A percentile compares a stretch with the other conserved stretches of the same genome.
phyloP scores from a whole-genome alignment of 1,139 yeast species.

The Casaregolazyma suthepensis region DNA sequence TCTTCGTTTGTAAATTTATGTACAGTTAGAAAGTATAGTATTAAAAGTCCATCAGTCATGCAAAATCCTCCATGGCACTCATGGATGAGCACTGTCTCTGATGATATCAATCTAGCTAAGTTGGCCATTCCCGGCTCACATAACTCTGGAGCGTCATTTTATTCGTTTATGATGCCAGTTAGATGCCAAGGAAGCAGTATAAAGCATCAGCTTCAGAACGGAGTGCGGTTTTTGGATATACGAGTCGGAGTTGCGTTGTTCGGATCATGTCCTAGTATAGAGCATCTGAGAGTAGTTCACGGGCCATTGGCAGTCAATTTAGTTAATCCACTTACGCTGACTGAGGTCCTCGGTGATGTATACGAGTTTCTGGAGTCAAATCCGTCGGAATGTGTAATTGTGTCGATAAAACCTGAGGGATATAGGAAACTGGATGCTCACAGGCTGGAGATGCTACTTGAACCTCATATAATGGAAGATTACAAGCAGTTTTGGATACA shows the following conservation, averaged over 20 bases:
- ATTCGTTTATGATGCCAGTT: conserved; percentile 65
- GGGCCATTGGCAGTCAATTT: conserved; percentile 71
- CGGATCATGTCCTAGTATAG: conserved; percentile 26
- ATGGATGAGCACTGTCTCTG: conserved; percentile 55
- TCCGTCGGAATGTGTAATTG: conserved; percentile 55
- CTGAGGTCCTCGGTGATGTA: conserved; percentile 47
- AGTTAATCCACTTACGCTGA: conserved; percentile 50
- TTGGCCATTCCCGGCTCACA: conserved; percentile 77
- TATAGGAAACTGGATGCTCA: conserved; percentile 58
- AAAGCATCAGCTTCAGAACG: conserved; percentile 58
- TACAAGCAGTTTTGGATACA: conserved; percentile 58
- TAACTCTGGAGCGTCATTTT: conserved; percentile 68
- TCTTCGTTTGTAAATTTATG: background rate
- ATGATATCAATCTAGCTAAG: conserved; percentile 46
- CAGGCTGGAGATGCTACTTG: conserved; percentile 66
- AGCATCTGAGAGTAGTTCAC: conserved; percentile 63
- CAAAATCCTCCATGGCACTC: conserved; percentile 12
- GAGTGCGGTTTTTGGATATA: conserved; percentile 68
- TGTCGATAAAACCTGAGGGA: conserved; percentile 74
- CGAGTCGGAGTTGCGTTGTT: conserved; percentile 57
- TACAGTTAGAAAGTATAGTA: too few relatives aligned
- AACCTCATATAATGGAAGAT: conserved; percentile 46
- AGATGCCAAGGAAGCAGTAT: conserved; percentile 67
- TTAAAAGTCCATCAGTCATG: too few relatives aligned
- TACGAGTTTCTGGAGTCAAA: conserved; percentile 51